Evolutionary conservation across 192 early-diverging fungal species (phyloP), one percentile per base, ranked within the genome.

Genomic region (Coemansia sp.): DNA sequence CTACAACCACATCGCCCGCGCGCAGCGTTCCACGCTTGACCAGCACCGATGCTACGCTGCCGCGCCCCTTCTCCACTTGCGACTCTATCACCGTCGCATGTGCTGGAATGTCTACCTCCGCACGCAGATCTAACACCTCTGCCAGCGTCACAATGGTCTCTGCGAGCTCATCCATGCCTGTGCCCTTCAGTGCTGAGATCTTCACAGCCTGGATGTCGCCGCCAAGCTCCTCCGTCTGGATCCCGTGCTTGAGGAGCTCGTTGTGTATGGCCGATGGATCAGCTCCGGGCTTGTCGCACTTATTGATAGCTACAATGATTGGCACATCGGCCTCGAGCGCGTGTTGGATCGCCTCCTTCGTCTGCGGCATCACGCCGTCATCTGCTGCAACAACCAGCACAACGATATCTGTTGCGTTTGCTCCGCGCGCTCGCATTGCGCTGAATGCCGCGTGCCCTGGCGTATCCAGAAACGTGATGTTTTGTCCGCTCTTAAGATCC

Each of bases 321-420:
- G 95, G 94, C 18, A 95, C 92, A 57, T 86, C 84, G 10, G 94
- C 92, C 9, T 87, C 88, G 41, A 90, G 85, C 7, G 95, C 92
- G 77, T 96, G 95, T 70, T 94, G 87, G 61, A 99, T 94, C 8
- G 97, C 95, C 76, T 98, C 97, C 8, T 92, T 82, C 3, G 97
- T 99, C 74, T 99, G 97, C 1, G 97, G 97, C 97, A 97, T 99
- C 32, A 99, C 91, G 6, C 97, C 97, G 76, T 97, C 97, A 71
- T 97, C 97, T 9, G 95, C 97, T 5, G 95, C 95, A 0, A 99
- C 97, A 0, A 99, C 95, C n/a, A 99, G 82, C 5, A 99, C 90
- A 8, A 96, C 93, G 63, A 99, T 96, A 71, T 99, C 97, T 0
- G 97, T 99, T 13, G 90, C 90, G 49, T 93, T 83, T 19, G 97